Evolutionary conservation across 805 yeast genomes (phyloP), one percentile per base, ranked within the genome.

Genomic region (Candida andamanensis): DNA sequence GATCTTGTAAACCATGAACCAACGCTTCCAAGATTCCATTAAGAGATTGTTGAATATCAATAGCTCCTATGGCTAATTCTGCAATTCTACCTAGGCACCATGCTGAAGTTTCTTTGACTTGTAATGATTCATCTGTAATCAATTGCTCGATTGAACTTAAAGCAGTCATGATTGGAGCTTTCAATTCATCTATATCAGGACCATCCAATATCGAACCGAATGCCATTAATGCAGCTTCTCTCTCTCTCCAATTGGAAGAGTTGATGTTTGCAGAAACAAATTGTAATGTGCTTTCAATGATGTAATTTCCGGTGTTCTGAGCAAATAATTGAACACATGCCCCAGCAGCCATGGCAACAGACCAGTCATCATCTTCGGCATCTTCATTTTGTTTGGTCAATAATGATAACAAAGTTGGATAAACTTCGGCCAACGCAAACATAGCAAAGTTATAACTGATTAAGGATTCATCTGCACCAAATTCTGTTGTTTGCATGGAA

Each of bases 211-310:
- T 85, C 9, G 97, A 87, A 20, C 98, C 98, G 55, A 92, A 92
- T 0, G 98, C 97, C 98, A 92, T 92, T 5, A 92, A 96, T 2
- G 97, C 95, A 16, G 97, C 97, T 63, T 92, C 98, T 49, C 95
- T 80, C 34, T 76, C 63, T 59, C 92, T 76, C 98, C 98, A 92
- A 32, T 44, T 44, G 10, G 40, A 28, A 41, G 50, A 51, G 3
- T 58, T 57, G 33, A 92, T 72, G 52, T 85, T 83, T 28, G 73
- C 68, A 46, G 80, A 89, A 19, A 92, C 96, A 64, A 87, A 92
- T 35, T 69, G 72, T 42, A 92, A 61, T 4, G 95, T 84, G 25
- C 94, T 90, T 41, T 79, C 84, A 26, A 90, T 85, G 23, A 92
- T 89, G 44, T 78, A 79, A 52, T 82, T 78, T 10, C 90, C 94